Evolutionary conservation across 2,329 filamentous ascomycete genomes (phyloP).

Genomic region (Drechslerella coelobrocha): DNA sequence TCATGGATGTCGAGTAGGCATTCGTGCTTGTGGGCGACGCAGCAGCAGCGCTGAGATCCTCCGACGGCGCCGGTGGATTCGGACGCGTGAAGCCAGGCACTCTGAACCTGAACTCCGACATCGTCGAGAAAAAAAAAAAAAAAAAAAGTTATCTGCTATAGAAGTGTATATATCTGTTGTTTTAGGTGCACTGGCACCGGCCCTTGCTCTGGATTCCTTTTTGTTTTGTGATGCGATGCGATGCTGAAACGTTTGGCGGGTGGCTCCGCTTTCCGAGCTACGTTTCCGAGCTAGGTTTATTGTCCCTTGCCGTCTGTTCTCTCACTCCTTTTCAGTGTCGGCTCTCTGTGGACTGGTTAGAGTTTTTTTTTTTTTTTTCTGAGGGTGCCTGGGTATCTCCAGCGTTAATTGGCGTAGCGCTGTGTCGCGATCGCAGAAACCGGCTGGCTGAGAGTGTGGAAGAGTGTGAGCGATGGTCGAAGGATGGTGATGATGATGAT

Average conservation of each 20-base stretch:
- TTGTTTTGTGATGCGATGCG: conserved; percentile 11
- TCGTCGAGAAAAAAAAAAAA: neutral
- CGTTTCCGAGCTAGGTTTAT: neutral
- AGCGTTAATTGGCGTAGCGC: no score
- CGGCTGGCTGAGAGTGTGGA: no score
- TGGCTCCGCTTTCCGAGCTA: conserved; percentile 10
- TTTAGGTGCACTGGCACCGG: neutral
- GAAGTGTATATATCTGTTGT: neutral
- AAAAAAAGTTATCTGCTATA: neutral
- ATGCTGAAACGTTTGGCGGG: conserved; percentile 5
- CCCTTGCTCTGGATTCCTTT: neutral
- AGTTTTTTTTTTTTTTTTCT: no score
- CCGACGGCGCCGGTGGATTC: conserved; percentile 36
- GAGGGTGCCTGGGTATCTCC: no score
- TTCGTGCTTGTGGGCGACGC: conserved; percentile 42
- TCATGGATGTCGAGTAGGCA: conserved; percentile 40
- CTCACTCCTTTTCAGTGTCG: neutral
- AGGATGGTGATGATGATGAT: no score
- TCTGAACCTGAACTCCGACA: conserved; percentile 50
- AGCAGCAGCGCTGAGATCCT: conserved; percentile 31
- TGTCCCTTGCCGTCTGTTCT: neutral
- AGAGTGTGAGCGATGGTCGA: no score
- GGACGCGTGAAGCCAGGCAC: conserved; percentile 49
- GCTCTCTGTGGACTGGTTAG: neutral
- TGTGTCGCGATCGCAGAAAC: no score